Conservation (phyloP, 805 yeast species). For the Yarrowia porcina region DNA sequence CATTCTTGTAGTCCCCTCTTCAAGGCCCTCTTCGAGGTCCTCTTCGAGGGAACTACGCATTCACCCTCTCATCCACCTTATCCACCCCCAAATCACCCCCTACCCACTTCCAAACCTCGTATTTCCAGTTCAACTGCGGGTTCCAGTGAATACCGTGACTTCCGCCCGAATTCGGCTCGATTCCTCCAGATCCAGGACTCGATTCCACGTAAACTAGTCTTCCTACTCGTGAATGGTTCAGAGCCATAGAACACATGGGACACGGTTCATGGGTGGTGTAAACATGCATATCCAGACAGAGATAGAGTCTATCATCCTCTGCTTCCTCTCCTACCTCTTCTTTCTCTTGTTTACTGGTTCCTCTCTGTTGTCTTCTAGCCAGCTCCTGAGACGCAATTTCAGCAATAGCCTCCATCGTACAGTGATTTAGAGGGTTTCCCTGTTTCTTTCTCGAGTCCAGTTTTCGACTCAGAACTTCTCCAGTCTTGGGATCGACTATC, state of each 20-base stretch:
- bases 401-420: constrained; percentile 69
- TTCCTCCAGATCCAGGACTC: constrained; percentile 52
- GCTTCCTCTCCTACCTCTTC: neutral
- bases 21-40: too few relatives aligned
- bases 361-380: constrained; percentile 38
- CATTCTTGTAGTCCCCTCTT: too few relatives aligned
- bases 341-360: constrained; percentile 4
- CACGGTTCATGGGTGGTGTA: constrained; percentile 96
- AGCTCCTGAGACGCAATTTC: constrained; percentile 58
- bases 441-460: constrained; percentile 42
- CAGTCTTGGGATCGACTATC: constrained; percentile 57
- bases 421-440: constrained; percentile 61
- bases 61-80: neutral
- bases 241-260: constrained; percentile 94
- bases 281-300: constrained; percentile 73
- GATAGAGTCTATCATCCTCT: constrained; percentile 44
- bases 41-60: neutral
- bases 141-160: constrained; percentile 73
- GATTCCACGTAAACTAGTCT: constrained; percentile 59
- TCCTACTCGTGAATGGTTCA: constrained; percentile 81
- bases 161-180: constrained; percentile 55
- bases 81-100: neutral
- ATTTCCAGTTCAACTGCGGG: constrained; percentile 78
- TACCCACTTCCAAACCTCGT: constrained; percentile 73
- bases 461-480: constrained; percentile 42